These are phyloP conservation scores for Mortierella sp. DNA, from an alignment of 371 early-diverging fungal species.

Conservation along the genomic window DNA sequence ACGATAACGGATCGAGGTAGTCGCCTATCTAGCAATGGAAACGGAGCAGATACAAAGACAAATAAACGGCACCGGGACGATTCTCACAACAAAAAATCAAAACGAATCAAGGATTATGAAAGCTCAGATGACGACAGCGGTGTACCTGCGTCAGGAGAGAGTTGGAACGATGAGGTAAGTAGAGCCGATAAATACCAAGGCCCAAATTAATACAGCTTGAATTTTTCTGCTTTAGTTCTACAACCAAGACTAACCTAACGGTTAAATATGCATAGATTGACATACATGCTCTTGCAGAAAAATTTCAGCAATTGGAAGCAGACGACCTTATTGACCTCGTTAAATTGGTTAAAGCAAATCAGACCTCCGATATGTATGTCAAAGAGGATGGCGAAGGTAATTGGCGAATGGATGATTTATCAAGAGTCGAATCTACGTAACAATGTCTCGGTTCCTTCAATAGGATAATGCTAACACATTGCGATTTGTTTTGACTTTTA, in stretches of 20 bases:
- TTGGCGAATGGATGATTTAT: too few species aligned
- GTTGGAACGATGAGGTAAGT: slow-evolving; percentile 42
- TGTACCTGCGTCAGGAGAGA: slow-evolving; percentile 32
- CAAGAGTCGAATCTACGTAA: too few species aligned
- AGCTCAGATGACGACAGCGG: slow-evolving; percentile 55
- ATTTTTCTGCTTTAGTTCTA: neutral
- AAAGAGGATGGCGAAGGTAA: slow-evolving; percentile 60
- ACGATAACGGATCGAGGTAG: slow-evolving; percentile 19
- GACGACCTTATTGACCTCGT: slow-evolving; percentile 56
- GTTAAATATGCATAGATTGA: slow-evolving; percentile 22
- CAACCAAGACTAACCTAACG: neutral
- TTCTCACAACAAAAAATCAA: slow-evolving; percentile 35
- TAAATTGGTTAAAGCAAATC: slow-evolving; percentile 55
- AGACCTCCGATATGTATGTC: slow-evolving; percentile 58
- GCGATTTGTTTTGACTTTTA: neutral
- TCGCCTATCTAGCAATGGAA: slow-evolving; percentile 24
- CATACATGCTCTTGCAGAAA: slow-evolving; percentile 54
- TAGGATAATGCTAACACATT: too few species aligned
- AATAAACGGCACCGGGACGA: slow-evolving; percentile 47
- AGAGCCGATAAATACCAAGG: neutral
- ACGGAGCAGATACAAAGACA: slow-evolving; percentile 26
- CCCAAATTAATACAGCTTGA: neutral
- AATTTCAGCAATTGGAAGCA: slow-evolving; percentile 50
- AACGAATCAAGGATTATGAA: slow-evolving; percentile 36
- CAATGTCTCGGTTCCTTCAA: too few species aligned